A percentile compares a stretch with the other conserved stretches of the same genome.
These are phyloP conservation scores for Leishmania tarentolae DNA, from an alignment of 208 protist species.

Conservation along the genomic window DNA sequence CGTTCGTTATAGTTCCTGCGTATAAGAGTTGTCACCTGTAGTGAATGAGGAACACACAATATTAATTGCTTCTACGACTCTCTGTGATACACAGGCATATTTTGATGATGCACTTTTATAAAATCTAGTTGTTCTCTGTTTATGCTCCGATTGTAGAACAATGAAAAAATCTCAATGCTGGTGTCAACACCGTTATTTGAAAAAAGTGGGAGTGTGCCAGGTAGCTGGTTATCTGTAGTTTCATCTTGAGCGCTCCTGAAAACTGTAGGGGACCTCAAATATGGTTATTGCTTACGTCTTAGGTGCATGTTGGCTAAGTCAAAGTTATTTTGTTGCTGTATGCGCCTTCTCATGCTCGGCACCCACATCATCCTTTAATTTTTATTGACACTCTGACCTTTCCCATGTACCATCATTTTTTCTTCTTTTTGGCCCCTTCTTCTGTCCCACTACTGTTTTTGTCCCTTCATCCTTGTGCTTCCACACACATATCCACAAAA, in stretches of 20 bases:
- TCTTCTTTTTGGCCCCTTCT: constrained; percentile 6
- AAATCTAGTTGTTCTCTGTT: neutral
- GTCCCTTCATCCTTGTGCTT: neutral
- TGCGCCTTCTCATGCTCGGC: constrained; percentile 5
- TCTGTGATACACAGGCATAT: neutral
- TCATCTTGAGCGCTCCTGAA: neutral
- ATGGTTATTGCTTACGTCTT: constrained; percentile 22
- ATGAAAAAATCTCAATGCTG: neutral
- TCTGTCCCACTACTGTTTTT: constrained; percentile 16
- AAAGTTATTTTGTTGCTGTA: constrained; percentile 12
- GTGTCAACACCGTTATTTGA: no score
- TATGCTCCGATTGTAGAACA: neutral
- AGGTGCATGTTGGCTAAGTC: neutral
- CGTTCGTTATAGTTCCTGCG: neutral
- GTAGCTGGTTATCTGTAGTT: no score
- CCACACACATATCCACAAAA: neutral
- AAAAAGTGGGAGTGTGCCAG: neutral
- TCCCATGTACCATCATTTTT: neutral
- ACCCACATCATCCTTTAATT: constrained; percentile 17
- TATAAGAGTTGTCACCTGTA: neutral
- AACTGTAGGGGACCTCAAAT: constrained; percentile 7
- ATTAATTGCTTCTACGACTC: neutral
- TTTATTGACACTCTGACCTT: constrained; percentile 6
- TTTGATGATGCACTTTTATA: neutral
- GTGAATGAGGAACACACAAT: neutral